phyloP scores from a whole-genome alignment of 164 flowering plant genomes.

The Stephania cephalantha region DNA sequence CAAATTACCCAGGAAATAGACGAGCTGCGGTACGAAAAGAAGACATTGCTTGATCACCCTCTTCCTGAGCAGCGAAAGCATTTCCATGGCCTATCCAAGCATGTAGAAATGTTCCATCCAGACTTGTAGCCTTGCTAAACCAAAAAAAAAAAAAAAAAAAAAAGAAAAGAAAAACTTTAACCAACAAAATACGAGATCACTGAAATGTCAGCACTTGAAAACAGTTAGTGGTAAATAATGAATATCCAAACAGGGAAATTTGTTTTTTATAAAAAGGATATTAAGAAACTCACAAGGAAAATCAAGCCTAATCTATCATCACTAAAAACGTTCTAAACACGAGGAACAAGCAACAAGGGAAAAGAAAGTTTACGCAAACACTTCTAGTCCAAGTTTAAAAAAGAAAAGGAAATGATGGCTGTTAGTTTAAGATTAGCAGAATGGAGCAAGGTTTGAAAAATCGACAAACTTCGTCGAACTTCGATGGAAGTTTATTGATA shows the following conservation, averaged over 20 bases:
- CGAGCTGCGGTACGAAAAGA: slow-evolving; percentile 95
- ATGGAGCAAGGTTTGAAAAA: too few relatives aligned
- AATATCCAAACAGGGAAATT: neutral
- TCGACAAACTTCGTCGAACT: too few relatives aligned
- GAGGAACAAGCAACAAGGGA: too few relatives aligned
- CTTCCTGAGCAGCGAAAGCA: slow-evolving; percentile 94
- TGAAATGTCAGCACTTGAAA: neutral
- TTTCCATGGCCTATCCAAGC: slow-evolving; percentile 94
- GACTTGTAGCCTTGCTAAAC: slow-evolving; percentile 77
- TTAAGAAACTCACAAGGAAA: neutral
- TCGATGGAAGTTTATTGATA: too few relatives aligned
- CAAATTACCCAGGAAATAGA: slow-evolving; percentile 85
- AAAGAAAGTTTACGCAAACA: too few relatives aligned
- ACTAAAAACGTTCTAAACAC: too few relatives aligned
- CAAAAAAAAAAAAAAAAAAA: slow-evolving; percentile 1
- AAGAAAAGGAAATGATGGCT: too few relatives aligned
- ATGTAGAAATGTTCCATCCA: slow-evolving; percentile 84
- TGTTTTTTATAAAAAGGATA: neutral
- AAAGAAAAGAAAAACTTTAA: neutral
- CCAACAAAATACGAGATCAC: slow-evolving; percentile 7
- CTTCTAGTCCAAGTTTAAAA: too few relatives aligned
- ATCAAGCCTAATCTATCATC: neutral
- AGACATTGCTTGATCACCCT: slow-evolving; percentile 98
- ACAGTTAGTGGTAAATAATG: neutral
- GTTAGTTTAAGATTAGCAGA: too few relatives aligned